phyloP scores from a whole-genome alignment of 2,329 filamentous ascomycete species.

The Colletotrichum sp. region DNA sequence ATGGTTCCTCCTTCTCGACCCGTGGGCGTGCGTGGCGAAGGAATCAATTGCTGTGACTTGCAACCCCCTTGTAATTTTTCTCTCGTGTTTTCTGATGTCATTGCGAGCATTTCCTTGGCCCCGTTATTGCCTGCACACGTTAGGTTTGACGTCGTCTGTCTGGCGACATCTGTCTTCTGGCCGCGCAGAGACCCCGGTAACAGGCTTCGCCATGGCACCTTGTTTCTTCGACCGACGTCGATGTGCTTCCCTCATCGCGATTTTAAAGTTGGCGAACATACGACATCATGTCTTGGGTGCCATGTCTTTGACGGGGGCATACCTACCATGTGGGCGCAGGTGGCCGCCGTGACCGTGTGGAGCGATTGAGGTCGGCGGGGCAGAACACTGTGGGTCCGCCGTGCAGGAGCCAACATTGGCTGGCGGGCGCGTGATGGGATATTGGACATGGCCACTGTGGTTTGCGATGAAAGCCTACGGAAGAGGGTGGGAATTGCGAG shows the following conservation, averaged over 20 bases:
- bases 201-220: background rate
- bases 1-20: background rate
- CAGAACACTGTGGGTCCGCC: constrained; percentile 17
- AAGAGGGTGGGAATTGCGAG: no score
- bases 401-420: constrained; percentile 22
- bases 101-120: background rate
- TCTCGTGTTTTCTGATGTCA: background rate
- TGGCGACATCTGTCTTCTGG: background rate
- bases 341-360: constrained; percentile 1
- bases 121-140: background rate
- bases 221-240: background rate
- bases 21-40: background rate
- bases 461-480: no score
- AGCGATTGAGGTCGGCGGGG: constrained; percentile 12
- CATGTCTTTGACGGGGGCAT: constrained; percentile 6
- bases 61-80: background rate
- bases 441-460: background rate
- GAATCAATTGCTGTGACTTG: background rate
- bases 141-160: background rate
- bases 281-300: background rate
- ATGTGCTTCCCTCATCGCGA: background rate
- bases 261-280: background rate
- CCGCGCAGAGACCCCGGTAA: background rate
- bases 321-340: constrained; percentile 1
- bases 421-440: constrained; percentile 13